Percentiles rank a stretch among this genome's conserved stretches.
phyloP scores from a whole-genome alignment of 2,329 filamentous ascomycete genomes.

The Diaporthe citriasiana region DNA sequence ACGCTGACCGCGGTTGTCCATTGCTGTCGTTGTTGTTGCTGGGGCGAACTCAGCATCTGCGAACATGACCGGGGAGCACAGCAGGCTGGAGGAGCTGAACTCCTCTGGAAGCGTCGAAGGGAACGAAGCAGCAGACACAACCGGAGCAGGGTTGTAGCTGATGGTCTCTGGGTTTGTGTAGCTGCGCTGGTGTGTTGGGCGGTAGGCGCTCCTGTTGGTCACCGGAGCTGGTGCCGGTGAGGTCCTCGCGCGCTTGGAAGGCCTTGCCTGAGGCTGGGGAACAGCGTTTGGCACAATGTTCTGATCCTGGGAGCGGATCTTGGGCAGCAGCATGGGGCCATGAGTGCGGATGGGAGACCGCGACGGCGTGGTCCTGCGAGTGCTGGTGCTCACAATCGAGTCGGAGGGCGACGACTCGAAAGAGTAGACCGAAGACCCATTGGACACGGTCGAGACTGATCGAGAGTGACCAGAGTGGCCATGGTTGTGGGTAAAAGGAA shows the following conservation, averaged over 20 bases:
- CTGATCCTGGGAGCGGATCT: constrained; percentile 89
- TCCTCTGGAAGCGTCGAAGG: constrained; percentile 53
- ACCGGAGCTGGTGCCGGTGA: constrained; percentile 58
- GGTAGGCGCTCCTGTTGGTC: constrained; percentile 52
- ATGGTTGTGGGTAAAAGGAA: constrained; percentile 60
- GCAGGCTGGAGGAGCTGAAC: constrained; percentile 60
- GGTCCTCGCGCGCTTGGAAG: constrained; percentile 71
- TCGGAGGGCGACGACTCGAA: constrained; percentile 75
- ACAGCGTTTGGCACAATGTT: constrained; percentile 71
- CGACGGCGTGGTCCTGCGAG: constrained; percentile 76
- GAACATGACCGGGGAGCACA: constrained; percentile 76
- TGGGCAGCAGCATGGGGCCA: constrained; percentile 85
- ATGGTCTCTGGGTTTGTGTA: constrained; percentile 73
- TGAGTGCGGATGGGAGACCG: constrained; percentile 81
- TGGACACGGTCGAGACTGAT: constrained; percentile 74
- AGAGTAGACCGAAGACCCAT: constrained; percentile 65
- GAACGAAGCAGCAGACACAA: constrained; percentile 52
- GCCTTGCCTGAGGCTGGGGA: constrained; percentile 55
- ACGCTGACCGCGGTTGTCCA: constrained; percentile 65
- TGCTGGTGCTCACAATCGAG: constrained; percentile 69
- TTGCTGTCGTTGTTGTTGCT: constrained; percentile 23
- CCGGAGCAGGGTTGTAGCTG: constrained; percentile 55
- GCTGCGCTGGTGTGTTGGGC: constrained; percentile 68
- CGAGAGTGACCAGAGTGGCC: constrained; percentile 65
- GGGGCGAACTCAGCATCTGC: constrained; percentile 56